Base-by-base conservation (phyloP, 768 basidiomycete genomes). In the Collybia sordida region DNA sequence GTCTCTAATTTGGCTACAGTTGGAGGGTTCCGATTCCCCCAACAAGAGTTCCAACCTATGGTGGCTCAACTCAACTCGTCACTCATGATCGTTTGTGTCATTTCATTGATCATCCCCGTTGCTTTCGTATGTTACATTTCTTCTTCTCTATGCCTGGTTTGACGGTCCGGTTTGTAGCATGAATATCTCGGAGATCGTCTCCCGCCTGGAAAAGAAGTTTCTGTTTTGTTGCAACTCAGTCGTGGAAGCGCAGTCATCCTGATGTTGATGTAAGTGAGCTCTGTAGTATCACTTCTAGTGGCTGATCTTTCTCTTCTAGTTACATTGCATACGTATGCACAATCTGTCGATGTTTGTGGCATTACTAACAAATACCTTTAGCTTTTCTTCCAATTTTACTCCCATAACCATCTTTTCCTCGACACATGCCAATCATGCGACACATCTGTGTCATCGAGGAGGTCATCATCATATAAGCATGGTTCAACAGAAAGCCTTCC, bases 51-150 rank as follows among this genome's bases (percentile, higher is more conserved):
- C 60, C 76, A 77, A 52, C 71, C 75, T 6, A 80, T 79, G 64
- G 77, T 79, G 3, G 77, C 81, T 7, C 84, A 88, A 59, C 67
- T 86, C 35, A 86, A 86, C 51, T 83, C 83, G 1, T 82, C 84
- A 1, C 69, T 88, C 52, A 62, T 88, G 52, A 83, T 79, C n/a
- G 73, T 88, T 37, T 81, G 84, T 46, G 86, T 88, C 38, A 83
- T 83, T 21, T 85, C 85, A 2, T 74, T 88, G 24, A 77, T 86
- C 19, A 69, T 88, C 14, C 87, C 85, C 1, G 77, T 82, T 3
- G 86, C 84, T 2, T 87, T 82, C 50, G 70, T 72, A 55, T 55
- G 74, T 67, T 3, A 5, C 52, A 25, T 27, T 42, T 50, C 39
- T 6, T 37, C 18, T 23, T 50, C 57, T 57, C 28, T 59, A 50